Percentiles rank a stretch among this genome's conserved stretches.
Evolutionary conservation across 805 yeast species (phyloP).

Genomic region (Spathaspora arborariae): DNA sequence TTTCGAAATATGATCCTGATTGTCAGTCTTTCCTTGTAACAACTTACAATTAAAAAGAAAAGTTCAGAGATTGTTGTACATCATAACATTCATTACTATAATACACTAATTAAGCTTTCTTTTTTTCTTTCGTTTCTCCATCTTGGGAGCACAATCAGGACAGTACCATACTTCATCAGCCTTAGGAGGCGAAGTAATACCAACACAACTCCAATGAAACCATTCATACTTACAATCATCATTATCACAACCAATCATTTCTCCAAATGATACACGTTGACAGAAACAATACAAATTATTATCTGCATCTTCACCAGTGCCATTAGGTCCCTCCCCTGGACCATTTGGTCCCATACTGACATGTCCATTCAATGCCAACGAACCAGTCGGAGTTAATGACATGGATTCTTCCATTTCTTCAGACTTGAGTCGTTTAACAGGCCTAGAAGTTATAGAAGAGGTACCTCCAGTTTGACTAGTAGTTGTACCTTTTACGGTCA

Average conservation of each 20-base stretch:
- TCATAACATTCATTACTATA: neutral
- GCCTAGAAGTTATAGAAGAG: constrained; percentile 10
- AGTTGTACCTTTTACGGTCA: neutral
- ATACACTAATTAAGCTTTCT: constrained; percentile 21
- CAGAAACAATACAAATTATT: constrained; percentile 76
- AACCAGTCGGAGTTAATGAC: constrained; percentile 6
- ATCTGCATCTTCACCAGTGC: constrained; percentile 43
- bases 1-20: too few species aligned
- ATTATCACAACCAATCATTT: constrained; percentile 96
- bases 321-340: constrained; percentile 8
- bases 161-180: constrained; percentile 87
- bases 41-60: too few species aligned
- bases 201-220: constrained; percentile 97
- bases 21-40: too few species aligned
- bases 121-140: constrained; percentile 43
- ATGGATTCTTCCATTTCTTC: constrained; percentile 21
- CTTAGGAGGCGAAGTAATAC: constrained; percentile 80
- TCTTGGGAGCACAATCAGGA: constrained; percentile 65
- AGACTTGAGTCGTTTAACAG: constrained; percentile 17
- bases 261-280: constrained; percentile 92
- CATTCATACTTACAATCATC: constrained; percentile 85
- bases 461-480: neutral
- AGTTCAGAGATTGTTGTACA: too few species aligned
- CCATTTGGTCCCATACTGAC: constrained; percentile 16
- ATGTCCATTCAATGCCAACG: constrained; percentile 9